Evolutionary conservation across 768 basidiomycete species (phyloP), one percentile per base, ranked within the genome.

Genomic region (Agaricus subrufescens): DNA sequence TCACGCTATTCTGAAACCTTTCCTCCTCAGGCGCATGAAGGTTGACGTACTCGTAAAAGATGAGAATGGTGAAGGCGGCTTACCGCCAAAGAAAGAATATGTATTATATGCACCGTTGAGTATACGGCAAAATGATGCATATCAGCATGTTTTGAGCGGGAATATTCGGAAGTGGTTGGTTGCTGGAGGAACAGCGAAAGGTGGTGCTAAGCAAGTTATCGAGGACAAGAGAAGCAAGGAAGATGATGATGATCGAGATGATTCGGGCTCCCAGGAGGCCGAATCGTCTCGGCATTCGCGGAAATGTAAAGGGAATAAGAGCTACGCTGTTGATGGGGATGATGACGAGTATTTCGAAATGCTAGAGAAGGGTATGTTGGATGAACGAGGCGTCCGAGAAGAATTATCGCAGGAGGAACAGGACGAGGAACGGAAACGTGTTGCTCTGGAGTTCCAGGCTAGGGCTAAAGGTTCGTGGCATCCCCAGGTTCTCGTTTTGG

Each of bases 71-170:
- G 30, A 46, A 11, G 55, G 55, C 2, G 55, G 42, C 8, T 74
- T 98, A 3, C 97, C 97, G 0, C 90, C 90, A 2, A 94, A 93
- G 73, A 94, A 94, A 69, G 92, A 94, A 69, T 99, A 99, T 63
- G 84, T 98, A 2, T 79, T 98, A 0, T 96, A 95, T 58, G 94
- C 94, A 0, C 94, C 94, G 0, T 75, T 98, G 6, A 97, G 86
- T 53, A 73, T 82, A 26, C 78, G 79, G 50, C 97, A 98, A 65
- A 84, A 86, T n/a, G 83, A 89, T 56, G 73, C 96, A 26, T 98
- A 96, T 63, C 86, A 94, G 56, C 81, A 82, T 4, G 84, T 95
- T 15, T 74, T 95, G 14, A 77, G 81, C 23, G 86, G 91, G 0
- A 81, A 78, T 3, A 73, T 96, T 26, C 79, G 94, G 14, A 73